phyloP scores from a whole-genome alignment of 306 rosid genomes.

The Cicer cuneatum region DNA sequence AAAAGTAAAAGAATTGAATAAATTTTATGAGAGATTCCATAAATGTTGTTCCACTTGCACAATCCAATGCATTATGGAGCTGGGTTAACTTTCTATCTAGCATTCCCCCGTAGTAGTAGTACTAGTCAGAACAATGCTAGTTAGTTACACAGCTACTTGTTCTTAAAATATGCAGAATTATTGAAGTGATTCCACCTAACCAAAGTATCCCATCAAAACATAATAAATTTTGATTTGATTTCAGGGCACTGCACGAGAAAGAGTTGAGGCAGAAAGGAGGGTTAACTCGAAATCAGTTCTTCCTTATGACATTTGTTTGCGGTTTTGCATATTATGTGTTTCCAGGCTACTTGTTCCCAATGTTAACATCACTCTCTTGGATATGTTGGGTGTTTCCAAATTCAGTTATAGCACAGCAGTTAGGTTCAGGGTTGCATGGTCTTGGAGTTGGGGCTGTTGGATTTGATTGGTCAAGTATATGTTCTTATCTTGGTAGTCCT shows the following conservation, averaged over 20 bases:
- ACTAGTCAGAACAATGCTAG: not conserved
- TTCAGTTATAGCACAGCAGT: slow-evolving; percentile 69
- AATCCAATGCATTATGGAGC: not conserved
- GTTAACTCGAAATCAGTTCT: slow-evolving; percentile 69
- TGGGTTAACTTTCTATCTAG: not conserved
- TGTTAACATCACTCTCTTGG: slow-evolving; percentile 81
- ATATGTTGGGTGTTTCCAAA: slow-evolving; percentile 79
- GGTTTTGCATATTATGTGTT: slow-evolving; percentile 78
- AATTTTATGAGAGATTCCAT: too few species aligned
- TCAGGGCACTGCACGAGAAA: slow-evolving; percentile 84
- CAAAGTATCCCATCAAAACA: not conserved
- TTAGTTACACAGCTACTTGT: not conserved
- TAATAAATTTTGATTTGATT: slow-evolving; percentile 26
- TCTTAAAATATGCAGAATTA: not conserved
- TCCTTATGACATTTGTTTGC: slow-evolving; percentile 69
- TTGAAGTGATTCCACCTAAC: not conserved
- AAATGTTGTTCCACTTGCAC: not conserved
- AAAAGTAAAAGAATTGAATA: not conserved
- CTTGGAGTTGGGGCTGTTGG: slow-evolving; percentile 80
- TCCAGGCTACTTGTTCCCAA: slow-evolving; percentile 79
- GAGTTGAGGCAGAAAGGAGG: slow-evolving; percentile 66
- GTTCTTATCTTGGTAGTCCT: slow-evolving; percentile 83
- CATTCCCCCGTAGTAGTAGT: not conserved
- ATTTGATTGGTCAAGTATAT: slow-evolving; percentile 79
- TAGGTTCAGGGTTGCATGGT: slow-evolving; percentile 83